Evolutionary conservation across 306 rosid genomes (phyloP).

Genomic region (Glycine soja): DNA sequence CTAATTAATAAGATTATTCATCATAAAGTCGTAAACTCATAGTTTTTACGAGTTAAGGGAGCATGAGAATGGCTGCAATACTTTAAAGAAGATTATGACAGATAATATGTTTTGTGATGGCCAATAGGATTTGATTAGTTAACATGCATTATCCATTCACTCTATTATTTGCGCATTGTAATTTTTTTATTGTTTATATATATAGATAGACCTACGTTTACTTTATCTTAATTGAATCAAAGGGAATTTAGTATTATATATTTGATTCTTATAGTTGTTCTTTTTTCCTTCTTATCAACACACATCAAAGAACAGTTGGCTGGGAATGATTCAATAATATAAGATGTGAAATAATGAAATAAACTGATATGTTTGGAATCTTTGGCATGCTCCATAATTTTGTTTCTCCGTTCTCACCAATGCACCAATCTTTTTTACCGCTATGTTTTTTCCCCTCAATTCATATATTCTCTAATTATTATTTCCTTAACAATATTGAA

Average conservation of each 20-base stretch:
- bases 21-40: not conserved
- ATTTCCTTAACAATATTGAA: not conserved
- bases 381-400: not conserved
- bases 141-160: not conserved
- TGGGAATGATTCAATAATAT: slow-evolving; percentile 18
- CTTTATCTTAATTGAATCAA: not conserved
- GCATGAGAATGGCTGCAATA: not conserved
- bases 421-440: not conserved
- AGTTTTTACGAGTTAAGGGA: not conserved
- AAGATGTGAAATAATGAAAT: slow-evolving; percentile 1
- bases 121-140: not conserved
- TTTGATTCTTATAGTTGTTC: not conserved
- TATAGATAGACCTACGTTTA: not conserved
- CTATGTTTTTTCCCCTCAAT: not conserved
- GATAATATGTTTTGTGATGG: not conserved
- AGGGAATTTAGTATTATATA: slow-evolving; percentile 18
- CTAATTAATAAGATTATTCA: not conserved
- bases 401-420: not conserved
- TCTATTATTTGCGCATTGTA: not conserved
- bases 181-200: not conserved
- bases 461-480: not conserved
- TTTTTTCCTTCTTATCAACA: slow-evolving; percentile 6
- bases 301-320: not conserved
- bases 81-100: not conserved
- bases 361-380: slow-evolving; percentile 11